Evolutionary conservation across 345 rosid species (phyloP).

Genomic region (Citrus hindsii): DNA sequence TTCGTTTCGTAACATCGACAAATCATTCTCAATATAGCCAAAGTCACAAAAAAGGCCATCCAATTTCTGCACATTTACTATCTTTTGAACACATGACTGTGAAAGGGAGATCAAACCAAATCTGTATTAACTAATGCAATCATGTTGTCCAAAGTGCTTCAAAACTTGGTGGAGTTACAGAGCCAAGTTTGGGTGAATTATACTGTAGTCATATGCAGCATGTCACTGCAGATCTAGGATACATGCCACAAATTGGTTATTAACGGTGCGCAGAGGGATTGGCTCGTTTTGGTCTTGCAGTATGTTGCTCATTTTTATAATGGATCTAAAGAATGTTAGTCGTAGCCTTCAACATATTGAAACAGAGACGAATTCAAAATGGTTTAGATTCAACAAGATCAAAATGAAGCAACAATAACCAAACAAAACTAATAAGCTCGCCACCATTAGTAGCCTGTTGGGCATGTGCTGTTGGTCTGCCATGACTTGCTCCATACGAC

Average conservation of each 20-base stretch:
- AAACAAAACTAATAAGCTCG: slow-evolving; percentile 56
- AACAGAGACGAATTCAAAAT: no score
- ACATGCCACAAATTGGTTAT: slow-evolving; percentile 41
- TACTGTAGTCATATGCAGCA: slow-evolving; percentile 43
- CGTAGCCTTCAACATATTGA: no score
- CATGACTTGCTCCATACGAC: slow-evolving; percentile 56
- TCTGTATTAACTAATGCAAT: slow-evolving; percentile 60
- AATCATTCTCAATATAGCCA: not conserved
- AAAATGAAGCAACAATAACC: slow-evolving; percentile 78
- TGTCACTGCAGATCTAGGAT: slow-evolving; percentile 48
- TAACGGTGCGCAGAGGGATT: slow-evolving; percentile 53
- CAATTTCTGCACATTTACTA: not conserved
- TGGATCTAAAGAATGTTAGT: no score
- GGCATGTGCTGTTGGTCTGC: slow-evolving; percentile 52
- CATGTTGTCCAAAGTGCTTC: slow-evolving; percentile 50
- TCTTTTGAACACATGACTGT: slow-evolving; percentile 33
- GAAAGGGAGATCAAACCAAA: slow-evolving; percentile 60
- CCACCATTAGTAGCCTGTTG: slow-evolving; percentile 64
- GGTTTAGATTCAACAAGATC: slow-evolving; percentile 35
- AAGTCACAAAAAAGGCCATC: not conserved
- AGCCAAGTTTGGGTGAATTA: slow-evolving; percentile 54
- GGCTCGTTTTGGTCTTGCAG: slow-evolving; percentile 65
- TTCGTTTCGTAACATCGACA: not conserved
- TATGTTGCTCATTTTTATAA: no score
- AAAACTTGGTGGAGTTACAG: slow-evolving; percentile 11